phyloP scores from a whole-genome alignment of 352 stramenopile genomes.

The Phytophthora foliorum region DNA sequence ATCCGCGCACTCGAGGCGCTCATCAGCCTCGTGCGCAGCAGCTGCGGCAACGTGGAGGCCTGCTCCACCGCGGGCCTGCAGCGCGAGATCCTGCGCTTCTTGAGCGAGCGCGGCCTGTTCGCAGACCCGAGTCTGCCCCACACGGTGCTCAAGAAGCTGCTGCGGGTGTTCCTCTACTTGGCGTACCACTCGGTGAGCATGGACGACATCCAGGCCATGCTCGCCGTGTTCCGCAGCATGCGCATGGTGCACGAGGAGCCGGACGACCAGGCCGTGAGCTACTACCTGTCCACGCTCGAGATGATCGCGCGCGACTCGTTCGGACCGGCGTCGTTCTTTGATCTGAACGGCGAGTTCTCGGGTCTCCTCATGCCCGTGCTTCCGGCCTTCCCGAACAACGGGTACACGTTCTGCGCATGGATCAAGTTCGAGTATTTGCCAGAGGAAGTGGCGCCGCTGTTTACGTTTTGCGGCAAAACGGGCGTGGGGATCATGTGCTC shows the following conservation, averaged over 20 bases:
- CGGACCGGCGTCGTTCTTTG: constrained; percentile 84
- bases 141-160: constrained; percentile 80
- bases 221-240: constrained; percentile 77
- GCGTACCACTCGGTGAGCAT: constrained; percentile 82
- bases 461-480: constrained; percentile 84
- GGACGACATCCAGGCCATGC: constrained; percentile 86
- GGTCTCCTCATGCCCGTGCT: constrained; percentile 75
- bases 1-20: constrained; percentile 73
- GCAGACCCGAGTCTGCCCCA: constrained; percentile 63
- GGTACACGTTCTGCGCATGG: constrained; percentile 88
- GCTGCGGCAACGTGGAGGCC: constrained; percentile 80
- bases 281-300: constrained; percentile 85
- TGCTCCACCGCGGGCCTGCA: constrained; percentile 78
- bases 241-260: constrained; percentile 76
- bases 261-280: constrained; percentile 77
- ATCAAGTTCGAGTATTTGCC: constrained; percentile 87
- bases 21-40: constrained; percentile 82
- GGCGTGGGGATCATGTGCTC: constrained; percentile 84
- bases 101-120: constrained; percentile 78
- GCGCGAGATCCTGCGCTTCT: constrained; percentile 75
- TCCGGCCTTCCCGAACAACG: constrained; percentile 80
- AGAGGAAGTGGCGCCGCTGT: constrained; percentile 76
- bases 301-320: constrained; percentile 90
- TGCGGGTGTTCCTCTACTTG: constrained; percentile 82
- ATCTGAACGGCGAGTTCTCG: constrained; percentile 83